A percentile compares a stretch with the other conserved stretches of the same genome.
Conservation (phyloP, 768 basidiomycete genomes). For the Amanita thiersii region DNA sequence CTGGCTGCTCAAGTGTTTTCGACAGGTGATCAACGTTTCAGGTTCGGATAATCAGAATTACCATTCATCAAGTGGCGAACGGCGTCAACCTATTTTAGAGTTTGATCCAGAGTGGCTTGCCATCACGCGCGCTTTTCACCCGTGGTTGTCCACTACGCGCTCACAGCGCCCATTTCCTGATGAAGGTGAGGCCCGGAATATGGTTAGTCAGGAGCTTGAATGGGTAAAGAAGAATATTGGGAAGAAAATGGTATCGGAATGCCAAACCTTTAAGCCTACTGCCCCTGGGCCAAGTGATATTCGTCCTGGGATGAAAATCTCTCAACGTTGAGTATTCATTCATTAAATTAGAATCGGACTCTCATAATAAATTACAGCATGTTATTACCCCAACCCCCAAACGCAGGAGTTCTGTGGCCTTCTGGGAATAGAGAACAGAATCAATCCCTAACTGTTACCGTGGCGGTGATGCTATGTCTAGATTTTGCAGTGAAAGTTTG, state of each 20-base stretch:
- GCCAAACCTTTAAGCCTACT: slow-evolving; percentile 64
- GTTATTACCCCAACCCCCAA: slow-evolving; percentile 81
- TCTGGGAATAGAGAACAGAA: slow-evolving; percentile 70
- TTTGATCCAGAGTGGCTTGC: slow-evolving; percentile 95
- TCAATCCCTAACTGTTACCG: no score
- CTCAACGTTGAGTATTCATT: slow-evolving; percentile 25
- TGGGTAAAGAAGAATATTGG: slow-evolving; percentile 64
- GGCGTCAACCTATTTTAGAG: slow-evolving; percentile 32
- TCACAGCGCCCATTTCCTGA: slow-evolving; percentile 54
- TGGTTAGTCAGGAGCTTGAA: slow-evolving; percentile 49
- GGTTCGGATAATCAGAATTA: slow-evolving; percentile 4
- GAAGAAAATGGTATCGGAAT: slow-evolving; percentile 34
- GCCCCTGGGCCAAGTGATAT: slow-evolving; percentile 42
- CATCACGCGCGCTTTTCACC: slow-evolving; percentile 81
- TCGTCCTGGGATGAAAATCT: slow-evolving; percentile 9
- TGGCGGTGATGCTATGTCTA: no score
- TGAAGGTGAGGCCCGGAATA: slow-evolving; percentile 36
- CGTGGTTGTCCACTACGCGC: slow-evolving; percentile 53
- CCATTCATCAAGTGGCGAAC: slow-evolving; percentile 3
- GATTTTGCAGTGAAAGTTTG: no score
- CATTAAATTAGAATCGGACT: slow-evolving; percentile 13
- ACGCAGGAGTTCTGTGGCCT: slow-evolving; percentile 80
- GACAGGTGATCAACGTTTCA: slow-evolving; percentile 65
- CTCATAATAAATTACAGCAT: slow-evolving; percentile 33
- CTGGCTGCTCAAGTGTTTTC: neutral